Evolutionary conservation across 495 filamentous ascomycete species (phyloP).

Genomic region (Podospora pseudoanserina): DNA sequence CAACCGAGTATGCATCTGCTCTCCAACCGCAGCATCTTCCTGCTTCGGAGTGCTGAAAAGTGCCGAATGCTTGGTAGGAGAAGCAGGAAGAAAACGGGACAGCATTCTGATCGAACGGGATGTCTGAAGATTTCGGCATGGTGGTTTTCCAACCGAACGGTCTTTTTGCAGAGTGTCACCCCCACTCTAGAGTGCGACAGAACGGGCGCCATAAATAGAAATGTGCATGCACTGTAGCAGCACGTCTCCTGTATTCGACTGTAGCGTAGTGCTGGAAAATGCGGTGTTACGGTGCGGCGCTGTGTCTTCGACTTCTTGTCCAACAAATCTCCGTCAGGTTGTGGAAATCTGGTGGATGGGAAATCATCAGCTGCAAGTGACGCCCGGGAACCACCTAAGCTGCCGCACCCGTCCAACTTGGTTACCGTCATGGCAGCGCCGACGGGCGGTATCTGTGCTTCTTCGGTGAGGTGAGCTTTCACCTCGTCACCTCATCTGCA

Average conservation of each 20-base stretch:
- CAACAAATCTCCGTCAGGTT: not conserved
- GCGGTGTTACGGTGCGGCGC: not conserved
- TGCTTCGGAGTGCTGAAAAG: not conserved
- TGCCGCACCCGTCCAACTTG: not conserved
- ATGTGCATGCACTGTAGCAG: not conserved
- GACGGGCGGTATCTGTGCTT: not conserved
- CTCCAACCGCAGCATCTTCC: not conserved
- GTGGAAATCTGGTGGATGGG: not conserved
- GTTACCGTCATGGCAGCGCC: not conserved
- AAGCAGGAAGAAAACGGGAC: not conserved
- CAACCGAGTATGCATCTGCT: not conserved
- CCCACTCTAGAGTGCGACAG: constrained; percentile 1
- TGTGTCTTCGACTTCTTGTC: not conserved
- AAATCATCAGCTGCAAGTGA: not conserved
- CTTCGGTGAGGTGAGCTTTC: not conserved
- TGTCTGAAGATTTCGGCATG: not conserved
- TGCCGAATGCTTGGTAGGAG: not conserved
- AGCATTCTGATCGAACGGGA: not conserved
- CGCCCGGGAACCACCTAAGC: not conserved
- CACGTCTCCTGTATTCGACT: not conserved
- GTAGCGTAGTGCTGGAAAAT: not conserved
- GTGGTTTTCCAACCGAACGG: not conserved
- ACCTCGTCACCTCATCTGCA: not conserved
- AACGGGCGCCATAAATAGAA: constrained; percentile 3
- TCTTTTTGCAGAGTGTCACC: not conserved